Evolutionary conservation across 139 green algal genomes (phyloP).

Genomic region (Coccomyxa sp.): DNA sequence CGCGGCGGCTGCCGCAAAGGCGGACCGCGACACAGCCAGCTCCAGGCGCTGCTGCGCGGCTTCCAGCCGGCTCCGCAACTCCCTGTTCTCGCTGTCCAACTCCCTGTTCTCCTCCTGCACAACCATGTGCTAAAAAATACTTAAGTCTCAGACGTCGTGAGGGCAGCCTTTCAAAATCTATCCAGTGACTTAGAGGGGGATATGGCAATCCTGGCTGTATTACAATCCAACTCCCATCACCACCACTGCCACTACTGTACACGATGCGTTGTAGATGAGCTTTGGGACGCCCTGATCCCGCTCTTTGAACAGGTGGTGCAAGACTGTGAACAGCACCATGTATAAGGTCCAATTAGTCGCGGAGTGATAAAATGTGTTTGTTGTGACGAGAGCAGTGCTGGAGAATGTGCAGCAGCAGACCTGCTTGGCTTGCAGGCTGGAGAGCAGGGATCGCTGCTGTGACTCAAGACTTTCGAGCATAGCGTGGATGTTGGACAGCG

Average conservation of each 20-base stretch:
- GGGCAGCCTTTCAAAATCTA: too few species aligned
- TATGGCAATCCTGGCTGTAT: background rate
- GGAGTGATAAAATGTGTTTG: background rate
- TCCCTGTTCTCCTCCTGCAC: conserved; percentile 8
- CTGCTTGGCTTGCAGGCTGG: background rate
- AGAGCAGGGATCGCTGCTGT: background rate
- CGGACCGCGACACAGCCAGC: conserved; percentile 7
- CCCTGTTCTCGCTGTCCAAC: background rate
- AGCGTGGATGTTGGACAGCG: background rate
- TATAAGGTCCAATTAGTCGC: too few species aligned
- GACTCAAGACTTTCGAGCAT: background rate
- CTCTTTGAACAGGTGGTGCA: background rate
- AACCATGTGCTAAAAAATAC: too few species aligned
- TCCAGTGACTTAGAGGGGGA: background rate
- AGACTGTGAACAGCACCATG: background rate
- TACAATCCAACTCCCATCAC: too few species aligned
- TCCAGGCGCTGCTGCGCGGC: conserved; percentile 21
- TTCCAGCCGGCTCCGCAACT: conserved; percentile 8
- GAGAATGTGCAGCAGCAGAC: background rate
- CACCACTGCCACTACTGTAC: background rate
- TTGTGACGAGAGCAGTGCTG: background rate
- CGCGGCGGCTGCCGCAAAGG: background rate
- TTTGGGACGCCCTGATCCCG: too few species aligned
- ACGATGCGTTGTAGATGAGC: background rate
- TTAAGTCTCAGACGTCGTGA: too few species aligned